Conservation (phyloP, 2,329 filamentous ascomycete species). For the Pseudocercospora crystallina region DNA sequence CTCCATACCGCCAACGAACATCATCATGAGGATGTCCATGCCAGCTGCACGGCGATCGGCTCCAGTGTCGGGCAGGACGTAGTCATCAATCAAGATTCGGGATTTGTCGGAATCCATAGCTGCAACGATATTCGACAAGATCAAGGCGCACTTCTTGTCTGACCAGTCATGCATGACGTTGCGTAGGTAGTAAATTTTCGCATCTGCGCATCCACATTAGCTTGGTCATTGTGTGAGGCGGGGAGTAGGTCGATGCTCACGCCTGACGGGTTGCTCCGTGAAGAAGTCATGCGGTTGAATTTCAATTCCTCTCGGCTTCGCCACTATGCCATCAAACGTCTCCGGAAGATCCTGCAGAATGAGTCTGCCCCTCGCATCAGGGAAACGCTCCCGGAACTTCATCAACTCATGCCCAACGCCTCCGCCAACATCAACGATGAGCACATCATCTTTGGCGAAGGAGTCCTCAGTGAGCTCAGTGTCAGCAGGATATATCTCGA, state of each 20-base stretch:
- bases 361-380: slow-evolving; percentile 21
- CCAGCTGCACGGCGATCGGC: slow-evolving; percentile 11
- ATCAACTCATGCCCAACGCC: slow-evolving; percentile 26
- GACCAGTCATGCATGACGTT: slow-evolving; percentile 30
- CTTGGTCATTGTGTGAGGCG: no score
- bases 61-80: slow-evolving; percentile 20
- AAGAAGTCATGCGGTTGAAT: slow-evolving; percentile 30
- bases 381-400: slow-evolving; percentile 16
- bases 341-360: slow-evolving; percentile 30
- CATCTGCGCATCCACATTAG: not conserved
- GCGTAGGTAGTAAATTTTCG: slow-evolving; percentile 28
- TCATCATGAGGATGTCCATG: slow-evolving; percentile 17
- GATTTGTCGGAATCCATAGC: slow-evolving; percentile 20
- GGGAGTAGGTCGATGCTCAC: not conserved
- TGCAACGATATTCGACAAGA: slow-evolving; percentile 22
- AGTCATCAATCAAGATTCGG: slow-evolving; percentile 28
- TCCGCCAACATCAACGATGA: slow-evolving; percentile 32
- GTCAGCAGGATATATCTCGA: no score
- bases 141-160: slow-evolving; percentile 22
- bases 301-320: not conserved
- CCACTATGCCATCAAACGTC: slow-evolving; percentile 13
- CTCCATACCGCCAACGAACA: slow-evolving; percentile 13
- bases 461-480: no score
- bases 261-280: slow-evolving; percentile 27
- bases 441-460: slow-evolving; percentile 7